Evolutionary conservation across 1,284 basidiomycete genomes (phyloP), one percentile per base, ranked within the genome.

Genomic region (Tilletia walkeri): DNA sequence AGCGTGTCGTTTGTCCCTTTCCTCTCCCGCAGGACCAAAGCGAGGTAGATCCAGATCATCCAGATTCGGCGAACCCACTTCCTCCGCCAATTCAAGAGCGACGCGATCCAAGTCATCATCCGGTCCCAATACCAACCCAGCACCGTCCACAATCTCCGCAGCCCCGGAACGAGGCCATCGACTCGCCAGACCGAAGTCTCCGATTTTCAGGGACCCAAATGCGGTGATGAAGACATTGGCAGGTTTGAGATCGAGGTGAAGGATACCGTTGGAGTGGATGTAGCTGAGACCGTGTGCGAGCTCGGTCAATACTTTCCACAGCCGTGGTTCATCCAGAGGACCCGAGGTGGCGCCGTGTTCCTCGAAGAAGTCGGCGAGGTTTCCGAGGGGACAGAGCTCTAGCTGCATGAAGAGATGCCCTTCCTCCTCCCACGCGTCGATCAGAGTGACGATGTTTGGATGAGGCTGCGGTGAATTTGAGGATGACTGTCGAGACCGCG

Each of bases 201-300:
- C 94, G 82, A 99, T 95, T 87, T 95, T 96, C 85, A 99, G 91
- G 38, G 92, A 89, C 5, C 95, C 95, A 71, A 91, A 89, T 34
- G 88, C 87, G 2, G 93, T 94, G 76, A 99, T 88, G 82, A 99
- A 94, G 69, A 99, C 90, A 83, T 99, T 99, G 70, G 93, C 95
- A 14, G 96, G 96, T 86, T 99, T 99, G 78, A 99, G 87, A 85
- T 99, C 96, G 69, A 99, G 89, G 85, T 99, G 96, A 68, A 99
- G 91, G 66, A 98, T 90, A 67, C 91, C 91, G 69, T 89, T 88
- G 70, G 89, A 88, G 84, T 99, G 96, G 73, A 99, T 92, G 85
- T 95, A 95, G 72, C 88, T 87, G 73, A 99, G 87, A 74, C 95
- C 85, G 4, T 80, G 77, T 80, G 90, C 90, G 70, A 99, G 87